Base-by-base conservation (phyloP, 1,139 yeast species). In the Geotrichum histeridarum region DNA sequence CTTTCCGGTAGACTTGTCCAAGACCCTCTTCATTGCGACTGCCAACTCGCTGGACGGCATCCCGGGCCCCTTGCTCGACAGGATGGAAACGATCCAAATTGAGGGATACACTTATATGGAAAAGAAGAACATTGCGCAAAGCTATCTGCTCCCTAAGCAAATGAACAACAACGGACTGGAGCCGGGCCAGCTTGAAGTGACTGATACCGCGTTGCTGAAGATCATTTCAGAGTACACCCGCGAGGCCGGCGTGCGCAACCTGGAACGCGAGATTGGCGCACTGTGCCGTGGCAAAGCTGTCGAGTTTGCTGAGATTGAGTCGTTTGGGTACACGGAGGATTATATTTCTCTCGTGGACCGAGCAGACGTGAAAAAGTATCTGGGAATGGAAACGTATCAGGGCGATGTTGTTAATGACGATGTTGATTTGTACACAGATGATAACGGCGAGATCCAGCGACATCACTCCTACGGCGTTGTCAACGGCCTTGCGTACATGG, bases 401-500 rank as follows among this genome's bases (percentile, higher is more conserved):
- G 69, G 70, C 31, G 74, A 72, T 35, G 64, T 67, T 11, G 66
- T 67, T 47, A 59, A 67, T 32, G 71, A 69, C 36, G 70, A 69
- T 44, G 70, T 64, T 17, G 71, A 71, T 44, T 67, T 68, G 18
- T 63, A 63, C 50, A 52, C 53, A 6, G 61, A 58, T 12, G 54
- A 53, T 12, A 8, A 12, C n/a, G 70, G 71, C 18, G 53, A 57
- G 4, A 54, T 72, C 61, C 41, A 61, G 57, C 62, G 65, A 55
- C 60, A 79, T 71, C 63, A 70, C 38, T 74, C 75, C 31, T 77
- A 77, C 60, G 97, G 97, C 1, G 80, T 88, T 12, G 96, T 89
- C n/a, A 88, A 89, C 67, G 97, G 97, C 0, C 74, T 90, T 54
- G 89, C 96, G 0, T 90, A 89, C 68, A 88, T 86, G 71, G 83